Percentiles rank a stretch among this genome's conserved stretches.
These are phyloP conservation scores for Diplodia mutila DNA, from an alignment of 2,329 filamentous ascomycete genomes.

Conservation along the genomic window DNA sequence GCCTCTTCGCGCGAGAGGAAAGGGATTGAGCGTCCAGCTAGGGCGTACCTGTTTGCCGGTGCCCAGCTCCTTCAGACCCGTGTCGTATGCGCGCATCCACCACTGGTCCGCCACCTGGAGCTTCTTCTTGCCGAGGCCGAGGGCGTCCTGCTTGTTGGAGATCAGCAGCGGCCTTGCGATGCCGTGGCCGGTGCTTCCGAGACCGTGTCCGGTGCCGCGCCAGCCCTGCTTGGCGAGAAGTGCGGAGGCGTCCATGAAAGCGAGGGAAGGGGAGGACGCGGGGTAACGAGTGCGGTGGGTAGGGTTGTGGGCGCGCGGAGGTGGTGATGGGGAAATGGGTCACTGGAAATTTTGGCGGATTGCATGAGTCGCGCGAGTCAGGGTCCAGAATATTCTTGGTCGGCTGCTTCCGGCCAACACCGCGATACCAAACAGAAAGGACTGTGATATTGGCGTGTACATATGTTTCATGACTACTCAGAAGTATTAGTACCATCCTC, in stretches of 20 bases:
- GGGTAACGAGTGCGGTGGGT: not conserved
- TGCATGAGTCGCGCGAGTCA: not conserved
- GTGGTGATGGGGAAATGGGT: not conserved
- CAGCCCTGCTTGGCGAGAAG: constrained; percentile 87
- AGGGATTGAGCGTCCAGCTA: not conserved
- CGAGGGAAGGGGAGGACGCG: not conserved
- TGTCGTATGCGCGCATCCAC: constrained; percentile 96
- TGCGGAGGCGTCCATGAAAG: constrained; percentile 77
- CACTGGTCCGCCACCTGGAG: constrained; percentile 75
- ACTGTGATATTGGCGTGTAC: too few species aligned
- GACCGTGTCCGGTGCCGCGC: constrained; percentile 84
- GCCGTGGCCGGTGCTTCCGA: constrained; percentile 76
- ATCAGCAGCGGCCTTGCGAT: constrained; percentile 83
- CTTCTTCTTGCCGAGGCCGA: constrained; percentile 80
- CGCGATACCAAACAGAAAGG: not conserved
- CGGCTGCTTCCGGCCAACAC: not conserved
- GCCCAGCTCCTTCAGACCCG: constrained; percentile 77
- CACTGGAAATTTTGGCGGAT: constrained; percentile 25
- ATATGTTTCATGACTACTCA: too few species aligned
- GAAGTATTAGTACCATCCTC: too few species aligned
- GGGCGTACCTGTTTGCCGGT: constrained; percentile 59
- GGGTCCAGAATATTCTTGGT: not conserved
- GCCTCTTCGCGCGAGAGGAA: too few species aligned
- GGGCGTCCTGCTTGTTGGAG: constrained; percentile 77
- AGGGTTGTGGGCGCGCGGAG: not conserved